These are phyloP conservation scores for Trichophyton rubrum DNA, from an alignment of 2,329 filamentous ascomycete species.

Conservation along the genomic window DNA sequence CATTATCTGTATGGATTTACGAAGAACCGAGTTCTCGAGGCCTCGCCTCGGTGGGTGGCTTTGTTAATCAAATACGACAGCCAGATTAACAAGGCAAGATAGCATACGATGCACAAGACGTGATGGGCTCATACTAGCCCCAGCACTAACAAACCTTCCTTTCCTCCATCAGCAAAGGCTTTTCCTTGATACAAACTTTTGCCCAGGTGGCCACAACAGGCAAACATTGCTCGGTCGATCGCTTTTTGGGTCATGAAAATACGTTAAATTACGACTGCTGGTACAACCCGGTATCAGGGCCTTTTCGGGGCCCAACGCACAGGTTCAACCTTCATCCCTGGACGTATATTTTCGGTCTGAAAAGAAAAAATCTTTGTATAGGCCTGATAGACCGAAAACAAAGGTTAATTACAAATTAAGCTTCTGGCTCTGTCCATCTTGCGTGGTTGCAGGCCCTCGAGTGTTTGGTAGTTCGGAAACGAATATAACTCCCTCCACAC, in stretches of 20 bases:
- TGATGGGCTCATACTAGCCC: neutral
- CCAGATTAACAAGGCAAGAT: neutral
- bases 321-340: slow-evolving; percentile 6
- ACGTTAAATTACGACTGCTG: neutral
- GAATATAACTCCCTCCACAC: neutral
- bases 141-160: slow-evolving; percentile 1
- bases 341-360: neutral
- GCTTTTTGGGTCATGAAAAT: neutral
- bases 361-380: neutral
- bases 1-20: neutral
- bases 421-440: neutral
- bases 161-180: neutral
- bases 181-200: neutral
- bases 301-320: neutral
- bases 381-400: neutral
- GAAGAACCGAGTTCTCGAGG: no score
- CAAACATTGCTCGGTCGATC: neutral
- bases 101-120: neutral
- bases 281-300: neutral
- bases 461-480: neutral
- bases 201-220: neutral
- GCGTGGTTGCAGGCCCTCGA: neutral
- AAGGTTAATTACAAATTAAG: slow-evolving; percentile 2
- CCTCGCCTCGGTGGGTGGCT: neutral
- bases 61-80: neutral